A percentile compares a stretch with the other conserved stretches of the same genome.
These are phyloP conservation scores for Alternaria arborescens DNA, from an alignment of 2,329 filamentous ascomycete species.

Conservation along the genomic window DNA sequence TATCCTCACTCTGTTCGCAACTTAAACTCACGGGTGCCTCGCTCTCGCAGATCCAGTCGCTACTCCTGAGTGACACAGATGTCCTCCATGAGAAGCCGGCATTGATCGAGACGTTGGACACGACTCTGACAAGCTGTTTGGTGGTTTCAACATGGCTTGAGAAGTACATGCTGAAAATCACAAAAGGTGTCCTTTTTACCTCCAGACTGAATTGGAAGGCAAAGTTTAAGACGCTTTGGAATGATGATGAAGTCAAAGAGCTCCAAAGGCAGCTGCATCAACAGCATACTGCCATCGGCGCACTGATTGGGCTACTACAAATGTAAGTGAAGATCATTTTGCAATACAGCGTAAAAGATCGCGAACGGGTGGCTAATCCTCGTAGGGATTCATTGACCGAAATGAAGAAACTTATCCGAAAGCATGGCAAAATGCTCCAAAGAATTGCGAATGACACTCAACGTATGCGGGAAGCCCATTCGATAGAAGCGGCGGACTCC, in stretches of 20 bases:
- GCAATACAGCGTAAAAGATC: too few species aligned
- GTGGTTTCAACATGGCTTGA: neutral
- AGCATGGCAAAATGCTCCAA: neutral
- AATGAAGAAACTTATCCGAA: neutral
- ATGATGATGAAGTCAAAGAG: neutral
- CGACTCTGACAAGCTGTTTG: neutral
- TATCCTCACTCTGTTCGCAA: neutral
- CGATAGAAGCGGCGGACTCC: conserved; percentile 22
- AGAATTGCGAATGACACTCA: conserved; percentile 16
- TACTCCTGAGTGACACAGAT: neutral
- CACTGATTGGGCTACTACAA: neutral
- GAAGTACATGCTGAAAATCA: neutral
- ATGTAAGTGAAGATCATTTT: neutral
- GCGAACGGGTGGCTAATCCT: neutral
- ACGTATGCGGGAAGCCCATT: conserved; percentile 13
- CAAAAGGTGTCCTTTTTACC: neutral
- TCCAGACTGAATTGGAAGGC: neutral
- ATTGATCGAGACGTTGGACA: neutral
- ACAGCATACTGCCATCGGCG: neutral
- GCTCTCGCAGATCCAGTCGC: neutral
- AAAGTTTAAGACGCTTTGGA: neutral
- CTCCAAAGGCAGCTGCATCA: neutral
- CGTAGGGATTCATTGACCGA: neutral
- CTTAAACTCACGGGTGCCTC: neutral
- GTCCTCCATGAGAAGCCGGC: neutral